phyloP scores from a whole-genome alignment of 495 filamentous ascomycete species.

The Penicillium robsamsonii region DNA sequence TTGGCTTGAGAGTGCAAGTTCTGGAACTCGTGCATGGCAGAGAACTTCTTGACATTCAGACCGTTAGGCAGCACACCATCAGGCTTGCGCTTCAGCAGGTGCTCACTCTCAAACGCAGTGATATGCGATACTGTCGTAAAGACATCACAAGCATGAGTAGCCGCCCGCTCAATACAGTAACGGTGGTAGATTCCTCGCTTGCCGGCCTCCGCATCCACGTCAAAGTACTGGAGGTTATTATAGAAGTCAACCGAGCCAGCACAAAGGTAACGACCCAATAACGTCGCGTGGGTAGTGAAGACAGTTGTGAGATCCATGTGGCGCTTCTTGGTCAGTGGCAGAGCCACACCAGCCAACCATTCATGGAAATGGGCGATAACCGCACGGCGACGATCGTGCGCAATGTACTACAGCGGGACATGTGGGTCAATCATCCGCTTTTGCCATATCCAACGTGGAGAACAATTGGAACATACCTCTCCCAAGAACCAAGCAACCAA shows the following conservation, averaged over 20 bases:
- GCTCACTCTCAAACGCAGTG: constrained; percentile 96
- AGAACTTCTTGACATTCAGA: constrained; percentile 98
- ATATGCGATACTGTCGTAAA: constrained; percentile 99
- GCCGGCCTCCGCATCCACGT: constrained; percentile 93
- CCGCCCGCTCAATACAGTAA: constrained; percentile 95
- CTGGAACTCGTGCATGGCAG: constrained; percentile 98
- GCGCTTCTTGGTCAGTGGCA: constrained; percentile 87
- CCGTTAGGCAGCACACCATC: constrained; percentile 96
- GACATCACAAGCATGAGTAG: constrained; percentile 87
- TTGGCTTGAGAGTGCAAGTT: constrained; percentile 95
- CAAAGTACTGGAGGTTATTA: constrained; percentile 97
- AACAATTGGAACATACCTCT: constrained; percentile 59
- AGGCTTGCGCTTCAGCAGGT: constrained; percentile 94
- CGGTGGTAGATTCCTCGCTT: constrained; percentile 98
- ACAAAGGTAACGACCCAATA: constrained; percentile 93
- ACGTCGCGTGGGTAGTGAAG: constrained; percentile 95
- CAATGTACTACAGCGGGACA: constrained; percentile 65
- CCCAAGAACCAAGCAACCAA: constrained; percentile 97
- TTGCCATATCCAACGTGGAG: background rate
- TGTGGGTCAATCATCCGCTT: background rate
- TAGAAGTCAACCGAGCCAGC: constrained; percentile 98
- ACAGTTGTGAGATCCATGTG: constrained; percentile 97
- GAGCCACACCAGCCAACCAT: constrained; percentile 95
- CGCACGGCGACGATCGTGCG: constrained; percentile 82
- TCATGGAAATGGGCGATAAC: constrained; percentile 99